Evolutionary conservation across 352 stramenopile genomes (phyloP), one percentile per base, ranked within the genome.

Genomic region (Phytophthora capsici): DNA sequence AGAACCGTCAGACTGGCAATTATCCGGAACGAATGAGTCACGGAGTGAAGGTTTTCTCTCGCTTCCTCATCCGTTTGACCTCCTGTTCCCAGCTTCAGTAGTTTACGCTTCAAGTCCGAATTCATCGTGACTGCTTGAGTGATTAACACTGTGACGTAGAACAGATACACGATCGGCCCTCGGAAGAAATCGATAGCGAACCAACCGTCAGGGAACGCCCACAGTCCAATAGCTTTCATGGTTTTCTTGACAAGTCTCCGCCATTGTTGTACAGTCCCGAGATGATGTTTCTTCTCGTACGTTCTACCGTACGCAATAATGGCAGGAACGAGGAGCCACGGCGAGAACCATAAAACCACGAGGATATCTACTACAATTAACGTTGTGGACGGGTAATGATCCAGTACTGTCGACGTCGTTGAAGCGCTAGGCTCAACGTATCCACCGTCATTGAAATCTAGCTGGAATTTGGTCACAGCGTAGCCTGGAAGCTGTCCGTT

Each of bases 101-200:
- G 53, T 38, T 79, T 85, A 32, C 73, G 62, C 13, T 63, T 78
- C 37, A 86, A 89, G 1, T 69, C 46, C 2, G 32, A 54, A 5
- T 64, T 63, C 37, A 70, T 69, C 40, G 77, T 83, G n/a, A 73
- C 57, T 17, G 12, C 32, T 7, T 87, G 67, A 14, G 82, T 78
- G n/a, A 69, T 49, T n/a, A 72, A 38, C 47, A 77, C 83, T 12
- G 73, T 63, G 12, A 54, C 53, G 58, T 90, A 90, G 55, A 88
- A 90, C 17, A 52, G 17, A 36, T 66, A 58, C 7, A 70, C 62
- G 16, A 70, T 62, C 1, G 65, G 50, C n/a, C 55, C 47, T 28
- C 45, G 34, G 5, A 50, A 59, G 20, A 67, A 76, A 12, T 81
- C 71, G 19, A 80, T 62, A 12, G 71, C 38, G 17, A 60, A 57